Evolutionary conservation across 2,329 filamentous ascomycete species (phyloP).

Genomic region (Calycina herbarum): DNA sequence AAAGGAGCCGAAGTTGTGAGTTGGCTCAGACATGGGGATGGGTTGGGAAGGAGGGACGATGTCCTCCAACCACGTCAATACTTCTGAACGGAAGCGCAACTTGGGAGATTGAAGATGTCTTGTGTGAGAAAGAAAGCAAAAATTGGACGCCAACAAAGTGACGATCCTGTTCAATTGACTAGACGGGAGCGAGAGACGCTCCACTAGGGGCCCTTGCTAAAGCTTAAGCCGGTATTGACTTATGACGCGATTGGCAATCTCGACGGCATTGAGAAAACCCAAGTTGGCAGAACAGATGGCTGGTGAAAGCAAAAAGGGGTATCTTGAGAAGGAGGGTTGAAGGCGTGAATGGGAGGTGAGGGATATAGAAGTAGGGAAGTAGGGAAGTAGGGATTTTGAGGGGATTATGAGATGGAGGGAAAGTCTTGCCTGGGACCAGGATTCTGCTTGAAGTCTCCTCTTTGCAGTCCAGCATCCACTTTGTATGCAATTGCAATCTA

Average conservation of each 20-base stretch:
- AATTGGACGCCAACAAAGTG: not conserved
- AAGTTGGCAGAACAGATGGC: not conserved
- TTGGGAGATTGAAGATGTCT: not conserved
- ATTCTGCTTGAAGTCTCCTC: not conserved
- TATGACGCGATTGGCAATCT: not conserved
- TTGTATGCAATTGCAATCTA: not conserved
- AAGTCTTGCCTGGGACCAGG: not conserved
- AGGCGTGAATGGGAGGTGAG: not conserved
- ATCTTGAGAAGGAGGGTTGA: not conserved
- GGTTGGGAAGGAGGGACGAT: not conserved
- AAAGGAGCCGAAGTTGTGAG: constrained; percentile 22
- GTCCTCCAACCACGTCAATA: not conserved
- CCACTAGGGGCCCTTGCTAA: constrained; percentile 13
- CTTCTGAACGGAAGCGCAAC: not conserved
- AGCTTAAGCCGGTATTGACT: constrained; percentile 4
- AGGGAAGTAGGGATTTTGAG: not conserved
- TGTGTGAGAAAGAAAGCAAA: not conserved
- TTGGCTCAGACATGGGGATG: constrained; percentile 30
- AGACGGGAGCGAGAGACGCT: not conserved
- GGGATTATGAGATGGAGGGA: not conserved
- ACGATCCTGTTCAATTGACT: not conserved
- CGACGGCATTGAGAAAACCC: not conserved
- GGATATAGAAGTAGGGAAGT: not conserved
- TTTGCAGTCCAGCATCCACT: not conserved
- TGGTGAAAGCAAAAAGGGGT: not conserved